Evolutionary conservation across 805 yeast species (phyloP), one percentile per base, ranked within the genome.

Genomic region (Ogataea pini): DNA sequence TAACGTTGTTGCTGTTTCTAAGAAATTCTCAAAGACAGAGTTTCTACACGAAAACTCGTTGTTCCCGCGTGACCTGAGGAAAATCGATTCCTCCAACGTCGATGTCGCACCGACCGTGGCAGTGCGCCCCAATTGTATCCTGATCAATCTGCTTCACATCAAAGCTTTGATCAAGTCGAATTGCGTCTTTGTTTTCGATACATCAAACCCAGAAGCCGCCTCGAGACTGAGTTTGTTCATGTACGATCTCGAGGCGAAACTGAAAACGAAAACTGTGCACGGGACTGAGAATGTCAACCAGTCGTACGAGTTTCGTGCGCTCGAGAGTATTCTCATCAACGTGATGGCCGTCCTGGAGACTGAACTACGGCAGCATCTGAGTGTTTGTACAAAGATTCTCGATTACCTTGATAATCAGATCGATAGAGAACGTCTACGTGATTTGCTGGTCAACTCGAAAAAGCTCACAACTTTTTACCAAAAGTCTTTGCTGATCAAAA

Each of bases 31-130:
- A 52, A 80, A 89, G 60, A 76, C 86, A 44, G 83, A 82, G 46
- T 78, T 92, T 50, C 73, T 92, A 8, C 73, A 69, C 46, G 82
- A 86, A 39, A 86, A 89, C 65, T 79, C 83, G 19, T 64, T 91
- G 22, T 89, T 84, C 54, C 96, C 97, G 1, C 72, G 97, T 68
- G 97, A 91, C 65, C 70, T 91, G 53, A 69, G 97, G 25, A 90
- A 88, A 61, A 85, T 91, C 44, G 96, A 92, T 60, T 72, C 83
- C 3, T 74, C 86, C 1, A 71, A 80, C 32, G 77, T 80, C 46
- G 96, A 89, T 65, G 88, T 92, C 17, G 91, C 91, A 3, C 99
- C 99, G 0, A 82, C 89, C 16, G 85, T 94, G 39, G 83, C 91
- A 50, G 89, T 90, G 18, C 77, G 97, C 50, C 76, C 79, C 20